Evolutionary conservation across 805 yeast species (phyloP).

Genomic region (Saccharomycopsis amapae): DNA sequence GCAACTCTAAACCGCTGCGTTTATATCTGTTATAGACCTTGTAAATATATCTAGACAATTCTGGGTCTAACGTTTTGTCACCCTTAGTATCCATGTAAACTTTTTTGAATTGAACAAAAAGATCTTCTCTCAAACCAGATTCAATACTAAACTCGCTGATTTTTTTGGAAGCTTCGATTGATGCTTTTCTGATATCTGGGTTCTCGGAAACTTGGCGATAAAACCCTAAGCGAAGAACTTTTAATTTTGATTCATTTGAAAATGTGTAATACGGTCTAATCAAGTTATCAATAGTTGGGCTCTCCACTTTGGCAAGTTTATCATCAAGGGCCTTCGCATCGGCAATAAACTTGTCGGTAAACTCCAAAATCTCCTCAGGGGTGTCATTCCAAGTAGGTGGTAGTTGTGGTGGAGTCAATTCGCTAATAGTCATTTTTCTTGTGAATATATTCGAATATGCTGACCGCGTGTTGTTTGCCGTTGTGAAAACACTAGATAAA

Average conservation of each 20-base stretch:
- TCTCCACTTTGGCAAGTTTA: constrained; percentile 39
- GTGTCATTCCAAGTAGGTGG: constrained; percentile 55
- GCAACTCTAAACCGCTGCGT: constrained; percentile 61
- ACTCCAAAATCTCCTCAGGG: constrained; percentile 38
- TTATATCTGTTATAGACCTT: constrained; percentile 39
- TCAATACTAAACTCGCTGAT: constrained; percentile 55
- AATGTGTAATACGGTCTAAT: constrained; percentile 46
- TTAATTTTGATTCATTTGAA: constrained; percentile 40
- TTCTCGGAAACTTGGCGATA: constrained; percentile 60
- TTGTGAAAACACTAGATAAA: too few species aligned
- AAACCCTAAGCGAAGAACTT: constrained; percentile 51
- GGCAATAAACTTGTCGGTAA: constrained; percentile 39
- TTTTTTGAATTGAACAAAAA: constrained; percentile 49
- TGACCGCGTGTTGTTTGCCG: too few species aligned
- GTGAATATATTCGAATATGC: too few species aligned
- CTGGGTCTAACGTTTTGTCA: constrained; percentile 37
- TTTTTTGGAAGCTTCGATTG: constrained; percentile 36
- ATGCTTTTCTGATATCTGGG: constrained; percentile 26
- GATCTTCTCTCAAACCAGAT: constrained; percentile 54
- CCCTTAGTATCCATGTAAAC: constrained; percentile 33
- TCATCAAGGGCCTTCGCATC: constrained; percentile 44
- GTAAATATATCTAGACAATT: constrained; percentile 48
- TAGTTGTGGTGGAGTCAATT: background rate
- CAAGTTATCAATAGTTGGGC: constrained; percentile 49
- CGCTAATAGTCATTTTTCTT: too few species aligned